Evolutionary conservation across 164 flowering plant species (phyloP).

Genomic region (Kingdonia uniflora): DNA sequence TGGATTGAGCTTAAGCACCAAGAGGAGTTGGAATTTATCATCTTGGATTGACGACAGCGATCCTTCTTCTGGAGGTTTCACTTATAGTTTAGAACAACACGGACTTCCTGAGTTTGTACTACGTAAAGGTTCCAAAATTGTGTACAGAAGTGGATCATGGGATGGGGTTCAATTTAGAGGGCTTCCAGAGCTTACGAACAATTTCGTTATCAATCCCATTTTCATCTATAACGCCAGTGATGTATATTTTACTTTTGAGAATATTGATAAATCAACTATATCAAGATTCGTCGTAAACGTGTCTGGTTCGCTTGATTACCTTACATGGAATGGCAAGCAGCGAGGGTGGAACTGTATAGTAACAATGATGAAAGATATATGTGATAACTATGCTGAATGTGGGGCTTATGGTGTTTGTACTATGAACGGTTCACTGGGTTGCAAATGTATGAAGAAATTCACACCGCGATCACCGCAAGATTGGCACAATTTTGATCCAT

Average conservation of each 20-base stretch:
- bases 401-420: constrained; percentile 27
- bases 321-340: constrained; percentile 10
- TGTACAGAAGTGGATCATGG: constrained; percentile 53
- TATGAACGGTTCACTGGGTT: constrained; percentile 6
- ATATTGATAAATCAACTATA: constrained; percentile 6
- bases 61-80: constrained; percentile 21
- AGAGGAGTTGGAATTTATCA: constrained; percentile 13
- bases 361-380: not conserved
- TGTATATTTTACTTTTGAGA: constrained; percentile 23
- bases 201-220: constrained; percentile 6
- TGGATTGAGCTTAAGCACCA: constrained; percentile 17
- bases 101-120: constrained; percentile 5
- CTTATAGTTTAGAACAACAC: constrained; percentile 10
- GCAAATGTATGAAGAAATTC: constrained; percentile 37
- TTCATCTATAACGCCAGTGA: constrained; percentile 18
- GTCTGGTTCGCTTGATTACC: constrained; percentile 9
- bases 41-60: constrained; percentile 31
- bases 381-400: constrained; percentile 6
- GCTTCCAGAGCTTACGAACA: constrained; percentile 32
- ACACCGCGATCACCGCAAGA: constrained; percentile 17
- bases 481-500: constrained; percentile 19
- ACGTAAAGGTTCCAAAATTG: not conserved
- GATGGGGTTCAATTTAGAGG: constrained; percentile 53
- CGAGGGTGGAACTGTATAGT: not conserved
- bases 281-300: constrained; percentile 28